These are phyloP conservation scores for Backusella liffmaniae DNA, from an alignment of 192 early-diverging fungal species.

Conservation along the genomic window DNA sequence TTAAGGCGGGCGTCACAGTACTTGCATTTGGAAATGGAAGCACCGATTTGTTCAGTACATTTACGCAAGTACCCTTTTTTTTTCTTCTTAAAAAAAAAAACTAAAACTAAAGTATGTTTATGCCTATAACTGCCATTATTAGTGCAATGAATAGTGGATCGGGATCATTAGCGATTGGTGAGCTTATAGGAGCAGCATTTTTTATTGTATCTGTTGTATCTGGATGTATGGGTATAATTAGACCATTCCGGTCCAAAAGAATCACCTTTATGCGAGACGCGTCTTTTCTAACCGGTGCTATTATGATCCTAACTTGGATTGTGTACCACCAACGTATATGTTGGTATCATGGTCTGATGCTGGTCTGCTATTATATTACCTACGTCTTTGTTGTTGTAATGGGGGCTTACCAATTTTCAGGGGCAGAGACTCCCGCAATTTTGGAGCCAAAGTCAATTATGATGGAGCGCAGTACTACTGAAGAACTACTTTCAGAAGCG, in stretches of 20 bases:
- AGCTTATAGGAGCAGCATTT: constrained; percentile 81
- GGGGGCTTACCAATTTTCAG: constrained; percentile 17
- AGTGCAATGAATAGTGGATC: constrained; percentile 69
- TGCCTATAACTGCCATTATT: constrained; percentile 14
- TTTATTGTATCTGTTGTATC: constrained; percentile 86
- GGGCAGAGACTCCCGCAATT: neutral
- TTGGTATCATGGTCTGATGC: constrained; percentile 43
- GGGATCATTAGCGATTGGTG: constrained; percentile 84
- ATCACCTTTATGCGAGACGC: constrained; percentile 76
- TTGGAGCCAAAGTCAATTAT: constrained; percentile 9
- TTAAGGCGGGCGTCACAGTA: constrained; percentile 68
- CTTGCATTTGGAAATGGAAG: constrained; percentile 88
- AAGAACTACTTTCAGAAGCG: constrained; percentile 18
- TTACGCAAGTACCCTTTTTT: constrained; percentile 21
- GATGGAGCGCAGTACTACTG: neutral
- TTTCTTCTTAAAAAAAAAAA: constrained; percentile 6
- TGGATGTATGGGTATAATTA: constrained; percentile 76
- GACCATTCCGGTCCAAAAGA: constrained; percentile 67
- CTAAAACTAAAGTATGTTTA: neutral
- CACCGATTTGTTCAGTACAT: constrained; percentile 89
- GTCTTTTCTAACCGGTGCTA: constrained; percentile 65
- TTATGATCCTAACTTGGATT: constrained; percentile 51
- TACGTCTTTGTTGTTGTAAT: constrained; percentile 61
- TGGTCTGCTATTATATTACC: constrained; percentile 56
- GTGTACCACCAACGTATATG: constrained; percentile 55